These are phyloP conservation scores for Mangifera indica DNA, from an alignment of 345 rosid species.

Conservation along the genomic window DNA sequence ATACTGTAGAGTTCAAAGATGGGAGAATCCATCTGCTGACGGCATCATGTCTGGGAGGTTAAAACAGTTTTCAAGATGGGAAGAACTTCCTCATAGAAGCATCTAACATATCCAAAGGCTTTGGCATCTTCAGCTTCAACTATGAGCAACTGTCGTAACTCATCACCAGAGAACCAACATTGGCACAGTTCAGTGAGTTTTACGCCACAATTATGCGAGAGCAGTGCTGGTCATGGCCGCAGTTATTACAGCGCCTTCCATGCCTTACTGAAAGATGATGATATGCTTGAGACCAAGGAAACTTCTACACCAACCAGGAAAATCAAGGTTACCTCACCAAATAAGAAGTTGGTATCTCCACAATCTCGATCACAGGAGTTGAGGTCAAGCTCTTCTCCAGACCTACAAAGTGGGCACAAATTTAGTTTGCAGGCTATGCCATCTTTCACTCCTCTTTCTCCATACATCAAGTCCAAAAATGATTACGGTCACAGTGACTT, in stretches of 20 bases:
- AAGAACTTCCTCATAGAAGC: constrained; percentile 19
- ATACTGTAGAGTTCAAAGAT: constrained; percentile 13
- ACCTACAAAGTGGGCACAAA: constrained; percentile 24
- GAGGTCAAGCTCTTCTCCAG: constrained; percentile 21
- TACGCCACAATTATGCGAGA: constrained; percentile 9
- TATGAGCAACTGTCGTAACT: constrained; percentile 2
- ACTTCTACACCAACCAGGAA: constrained; percentile 22
- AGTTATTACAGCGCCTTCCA: constrained; percentile 1
- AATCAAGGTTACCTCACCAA: constrained; percentile 20
- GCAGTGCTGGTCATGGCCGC: constrained; percentile 7
- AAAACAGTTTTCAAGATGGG: constrained; percentile 27
- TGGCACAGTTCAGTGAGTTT: constrained; percentile 19
- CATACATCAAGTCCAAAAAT: constrained; percentile 26
- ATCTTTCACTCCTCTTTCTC: constrained; percentile 32
- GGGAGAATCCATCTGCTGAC: constrained; percentile 25
- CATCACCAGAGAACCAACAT: constrained; percentile 15
- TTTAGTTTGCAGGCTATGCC: constrained; percentile 23
- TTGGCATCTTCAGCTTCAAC: constrained; percentile 27
- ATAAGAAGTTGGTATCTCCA: constrained; percentile 27
- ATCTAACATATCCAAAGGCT: constrained; percentile 15
- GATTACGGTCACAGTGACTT: constrained; percentile 12
- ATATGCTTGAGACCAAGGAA: constrained; percentile 19
- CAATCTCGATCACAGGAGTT: constrained; percentile 20
- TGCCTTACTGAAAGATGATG: constrained; percentile 16
- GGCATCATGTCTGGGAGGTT: constrained; percentile 4